Percentiles rank a stretch among this genome's conserved stretches.
phyloP scores from a whole-genome alignment of 768 basidiomycete genomes.

The Lentinula lateritia region DNA sequence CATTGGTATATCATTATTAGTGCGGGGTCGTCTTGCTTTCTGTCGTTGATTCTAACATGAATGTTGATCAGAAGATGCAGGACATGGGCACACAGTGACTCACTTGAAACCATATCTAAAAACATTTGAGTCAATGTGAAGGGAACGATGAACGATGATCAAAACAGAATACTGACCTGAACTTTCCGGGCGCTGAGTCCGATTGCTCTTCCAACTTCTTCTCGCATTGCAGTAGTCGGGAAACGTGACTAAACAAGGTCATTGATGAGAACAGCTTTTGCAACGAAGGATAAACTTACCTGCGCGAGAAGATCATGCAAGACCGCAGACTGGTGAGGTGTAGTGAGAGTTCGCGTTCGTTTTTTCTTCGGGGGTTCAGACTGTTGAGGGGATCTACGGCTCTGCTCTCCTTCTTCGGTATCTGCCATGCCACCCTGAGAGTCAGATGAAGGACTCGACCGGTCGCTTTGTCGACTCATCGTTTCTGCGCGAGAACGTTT shows the following conservation, averaged over 20 bases:
- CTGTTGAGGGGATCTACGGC: conserved; percentile 29
- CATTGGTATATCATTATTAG: conserved; percentile 47
- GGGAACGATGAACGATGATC: conserved; percentile 12
- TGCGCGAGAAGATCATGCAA: conserved; percentile 81
- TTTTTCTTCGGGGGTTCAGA: conserved; percentile 63
- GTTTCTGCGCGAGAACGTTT: conserved; percentile 37
- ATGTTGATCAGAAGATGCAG: conserved; percentile 15
- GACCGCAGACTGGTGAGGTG: conserved; percentile 85
- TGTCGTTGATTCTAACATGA: conserved; percentile 73
- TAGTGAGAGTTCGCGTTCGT: conserved; percentile 78
- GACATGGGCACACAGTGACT: conserved; percentile 9
- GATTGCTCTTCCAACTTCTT: conserved; percentile 82
- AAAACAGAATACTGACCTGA: conserved; percentile 50
- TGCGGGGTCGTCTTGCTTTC: conserved; percentile 75
- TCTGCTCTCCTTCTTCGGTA: conserved; percentile 47
- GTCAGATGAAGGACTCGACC: conserved; percentile 39
- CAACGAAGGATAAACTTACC: conserved; percentile 35
- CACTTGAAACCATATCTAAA: conserved; percentile 89
- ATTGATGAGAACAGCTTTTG: conserved; percentile 8
- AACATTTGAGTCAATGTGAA: conserved; percentile 6
- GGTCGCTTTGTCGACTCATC: conserved; percentile 16
- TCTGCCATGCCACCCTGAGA: conserved; percentile 57
- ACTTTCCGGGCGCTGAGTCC: conserved; percentile 89
- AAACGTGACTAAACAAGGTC: conserved; percentile 64
- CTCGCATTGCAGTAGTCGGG: conserved; percentile 81